Evolutionary conservation across 768 basidiomycete genomes (phyloP), one percentile per base, ranked within the genome.

Genomic region (Pleurotus ostreatus): DNA sequence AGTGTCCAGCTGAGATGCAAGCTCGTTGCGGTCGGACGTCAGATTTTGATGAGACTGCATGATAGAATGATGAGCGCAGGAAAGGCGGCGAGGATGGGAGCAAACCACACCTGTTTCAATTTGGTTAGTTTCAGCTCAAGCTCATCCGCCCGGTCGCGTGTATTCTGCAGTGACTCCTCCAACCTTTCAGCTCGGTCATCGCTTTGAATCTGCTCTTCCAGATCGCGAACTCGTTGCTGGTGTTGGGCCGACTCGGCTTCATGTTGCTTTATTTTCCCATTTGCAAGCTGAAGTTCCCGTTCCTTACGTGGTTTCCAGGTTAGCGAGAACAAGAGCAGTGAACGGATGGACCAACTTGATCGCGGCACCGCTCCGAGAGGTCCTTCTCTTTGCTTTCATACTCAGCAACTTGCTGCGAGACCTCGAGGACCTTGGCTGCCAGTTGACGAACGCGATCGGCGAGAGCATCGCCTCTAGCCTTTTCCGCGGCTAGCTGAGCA

Each of bases 51-150:
- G 78, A 5, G 75, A 70, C 91, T 92, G 38, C 15, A 34, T 4
- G 34, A 15, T 43, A 58, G 23, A 46, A 7, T 54, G 45, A 34
- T 59, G 45, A 58, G 48, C n/a, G 26, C 48, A 49, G 57, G 7
- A 38, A 22, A 48, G 16, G n/a, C 26, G 55, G 44, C 22, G 23
- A 22, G 22, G 22, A 26, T 53, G 46, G 43, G 59, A 13, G 30
- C 30, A 34, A 34, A 37, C 58, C 74, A 48, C 59, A 85, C 91
- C 82, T 92, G 91, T 63, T 85, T 89, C 40, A 88, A 71, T 65
- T 88, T 90, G 11, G 86, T 84, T 16, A 94, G 73, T 64, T 89
- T 89, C 63, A 91, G 88, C 62, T 92, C 91, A 7, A 93, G 78
- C 64, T 92, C 89, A 57, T 89, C 90, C 4, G 87, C 87, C 55